Base-by-base conservation (phyloP, 1,284 basidiomycete genomes). In the Cutaneotrichosporon dermatis region DNA sequence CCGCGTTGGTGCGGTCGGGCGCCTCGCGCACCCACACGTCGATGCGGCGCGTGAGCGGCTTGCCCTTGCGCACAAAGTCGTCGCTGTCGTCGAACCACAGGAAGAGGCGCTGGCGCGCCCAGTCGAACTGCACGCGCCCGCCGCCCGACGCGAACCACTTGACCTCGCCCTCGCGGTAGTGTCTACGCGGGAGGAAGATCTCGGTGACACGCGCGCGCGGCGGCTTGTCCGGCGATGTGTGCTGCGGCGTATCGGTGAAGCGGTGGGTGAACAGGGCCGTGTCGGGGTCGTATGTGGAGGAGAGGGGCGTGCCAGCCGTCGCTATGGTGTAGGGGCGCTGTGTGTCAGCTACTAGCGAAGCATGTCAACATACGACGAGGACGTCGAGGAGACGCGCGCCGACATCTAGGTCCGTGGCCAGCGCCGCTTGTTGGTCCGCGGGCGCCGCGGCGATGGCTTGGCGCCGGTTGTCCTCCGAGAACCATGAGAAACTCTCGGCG, bases 401-500 rank as follows among this genome's bases (percentile, higher is more conserved):
- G 39, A 86, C 84, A 72, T 96, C 93, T 25, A 92, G 80, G 50
- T 72, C 81, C 9, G 79, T 79, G 68, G 89, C 86, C 10, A 83
- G 82, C 13, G 61, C 66, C 15, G 60, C 66, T 16, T 67, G 44
- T 8, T 59, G 66, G 6, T 55, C 50, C 49, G 50, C 57, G 9
- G 58, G 63, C 54, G 61, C 60, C 77, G 65, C 82, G 80, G 33
- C 85, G 76, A 84, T 35, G 35, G 48, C 51, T 15, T 57, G 58
- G 33, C 53, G 61, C 11, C 69, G 61, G 46, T 64, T 69, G 39
- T 68, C 78, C 46, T 82, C 79, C 62, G 88, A 89, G 81, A 90
- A 95, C 88, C 90, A 95, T 4, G 90, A 92, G 74, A 96, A 95
- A 78, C 92, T 93, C 76, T 98, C 94, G 49, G 88, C 90, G 72